Base-by-base conservation (phyloP, 768 basidiomycete species). In the Tulasnella sp. region DNA sequence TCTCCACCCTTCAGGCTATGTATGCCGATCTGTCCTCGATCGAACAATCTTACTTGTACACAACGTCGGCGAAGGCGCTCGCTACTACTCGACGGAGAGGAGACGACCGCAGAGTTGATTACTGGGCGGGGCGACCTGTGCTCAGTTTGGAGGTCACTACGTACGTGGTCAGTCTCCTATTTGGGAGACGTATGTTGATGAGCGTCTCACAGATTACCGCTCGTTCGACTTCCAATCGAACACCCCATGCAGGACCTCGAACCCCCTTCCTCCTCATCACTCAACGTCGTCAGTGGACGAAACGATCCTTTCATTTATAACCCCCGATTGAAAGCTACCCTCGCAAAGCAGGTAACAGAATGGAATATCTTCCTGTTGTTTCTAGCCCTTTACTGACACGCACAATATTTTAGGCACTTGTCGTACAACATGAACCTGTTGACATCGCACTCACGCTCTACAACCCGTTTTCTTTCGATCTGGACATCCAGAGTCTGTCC, bases 381-480 rank as follows among this genome's bases (percentile, higher is more conserved):
- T 38, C 34, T 73, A 5, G 43, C 21, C 30, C 9, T 15, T 12
- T 45, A 9, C 19, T 27, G 27, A 45, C 30, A 44, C 17, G 21
- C 15, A 1, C 56, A 19, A n/a, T 48, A 7, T 12, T 24, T 19
- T 78, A 81, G 73, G 73, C 78, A 0, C 66, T 86, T 11, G 77
- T 92, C 12, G 87, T 92, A 1, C 87, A 88, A 68, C 84, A 84
- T 64, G 96, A 98, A 69, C 70, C 72, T 2, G 72, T 92, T 29
- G 92, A 98, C 65, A 79, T 97, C 64, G 76, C 83, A 7, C 74
- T 98, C 46, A 84, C 85, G 21, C 71, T 99, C n/a, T 81, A 82
- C 59, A 99, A 99, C 69, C 90, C 92, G 1, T 94, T 85, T 69
- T 80, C 89, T 2, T 94, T 98, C 69, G 90, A 93, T 62, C 75